Base-by-base conservation (phyloP, 345 rosid species). In the Pugionium dolabratum region DNA sequence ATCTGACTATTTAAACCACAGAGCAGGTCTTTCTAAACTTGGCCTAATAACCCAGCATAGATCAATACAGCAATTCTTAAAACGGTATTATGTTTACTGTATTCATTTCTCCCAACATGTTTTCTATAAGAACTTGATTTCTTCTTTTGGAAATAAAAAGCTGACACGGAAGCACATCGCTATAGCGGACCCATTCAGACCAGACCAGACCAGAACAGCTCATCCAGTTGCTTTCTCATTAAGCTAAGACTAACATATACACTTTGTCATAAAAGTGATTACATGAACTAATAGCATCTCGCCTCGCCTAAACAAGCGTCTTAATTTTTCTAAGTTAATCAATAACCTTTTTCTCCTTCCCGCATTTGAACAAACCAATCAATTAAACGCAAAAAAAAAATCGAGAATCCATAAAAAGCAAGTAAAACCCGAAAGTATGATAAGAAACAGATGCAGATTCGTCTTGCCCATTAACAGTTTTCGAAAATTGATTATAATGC, bases 101-200 rank as follows among this genome's bases (percentile, higher is more conserved):
- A 40, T 52, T 52, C 18, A 18, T 18, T 18, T 18, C 50, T 9
- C 9, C 34, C 10, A 47, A 36, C 30, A 57, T 57, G 33, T 30
- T 39, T 36, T 25, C n/a, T 1, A 18, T 18, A 29, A 29, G 2
- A 36, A 30, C 47, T 58, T n/a, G 28, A 30, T 31, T 59, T 29
- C 56, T 61, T 34, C 3, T 43, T 27, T 53, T 54, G 37, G 34
- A 62, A 61, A 46, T 9, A n/a, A 54, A 67, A 27, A 45, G 55
- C 28, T 54, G 36, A 62, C 57, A 62, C 26, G 26, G 47, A 52
- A 42, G 59, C 54, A 63, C 52, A 54, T 40, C 49, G 53, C 48
- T n/a, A 26, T 30, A 53, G 7, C 32, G 55, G 47, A 54, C 67
- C 32, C 48, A 70, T 70, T 45, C 62, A 54, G 75, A 62, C 48